Base-by-base conservation (phyloP, 345 rosid species). In the Murraya paniculata region DNA sequence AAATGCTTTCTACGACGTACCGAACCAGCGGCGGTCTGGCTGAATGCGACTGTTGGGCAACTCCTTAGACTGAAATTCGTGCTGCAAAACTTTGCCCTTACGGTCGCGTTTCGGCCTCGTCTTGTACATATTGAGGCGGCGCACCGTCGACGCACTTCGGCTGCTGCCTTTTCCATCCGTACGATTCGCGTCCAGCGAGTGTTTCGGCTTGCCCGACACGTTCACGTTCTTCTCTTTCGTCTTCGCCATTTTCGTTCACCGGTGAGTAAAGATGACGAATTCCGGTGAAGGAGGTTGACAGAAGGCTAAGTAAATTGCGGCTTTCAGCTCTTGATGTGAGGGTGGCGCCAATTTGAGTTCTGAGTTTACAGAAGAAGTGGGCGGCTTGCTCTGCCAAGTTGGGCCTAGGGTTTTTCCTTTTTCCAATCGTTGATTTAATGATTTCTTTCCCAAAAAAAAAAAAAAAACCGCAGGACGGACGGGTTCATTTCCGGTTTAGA, bases 1-100 rank as follows among this genome's bases (percentile, higher is more conserved):
- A 64, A 64, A 64, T 64, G 7, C 30, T 19, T 62, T 30, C 67
- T 5, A 62, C 67, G 4, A 78, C 87, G 19, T 55, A 93, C 99
- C 97, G 31, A 96, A 94, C 96, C 97, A 94, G 70, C 97, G 90
- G 71, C 95, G 89, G 77, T 96, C 98, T 0, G 97, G 94, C 50
- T 87, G 95, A 80, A 96, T 92, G 55, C 97, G 95, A 1, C 97
- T 87, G 62, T 74, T 78, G 16, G 99, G 99, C 64, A 94, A 81
- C 1, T 92, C 94, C 79, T 91, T 80, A 0, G 98, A 94, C 74
- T 94, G 98, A 11, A 88, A 85, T 68, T 91, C 97, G 55, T 94
- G 83, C 84, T 87, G 86, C 79, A 89, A 69, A 55, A 94, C 69
- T 70, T 89, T 87, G 57, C 98, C 98, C 65, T 86, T 86, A 33